Evolutionary conservation across 352 stramenopile genomes (phyloP), one percentile per base, ranked within the genome.

Genomic region (Pythium dissotocum): DNA sequence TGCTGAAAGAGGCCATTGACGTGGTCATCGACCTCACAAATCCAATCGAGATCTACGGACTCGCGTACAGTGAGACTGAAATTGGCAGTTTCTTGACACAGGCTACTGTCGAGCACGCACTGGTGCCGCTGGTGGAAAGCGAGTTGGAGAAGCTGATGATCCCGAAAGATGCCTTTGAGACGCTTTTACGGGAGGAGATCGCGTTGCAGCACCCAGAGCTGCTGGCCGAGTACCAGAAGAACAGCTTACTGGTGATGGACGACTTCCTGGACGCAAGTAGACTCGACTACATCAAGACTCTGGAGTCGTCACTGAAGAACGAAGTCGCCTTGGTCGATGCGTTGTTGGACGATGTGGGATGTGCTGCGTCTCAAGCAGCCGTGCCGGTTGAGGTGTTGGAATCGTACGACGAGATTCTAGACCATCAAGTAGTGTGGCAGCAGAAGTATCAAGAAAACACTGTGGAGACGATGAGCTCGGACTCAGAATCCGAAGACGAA

Each of bases 1-100:
- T 71, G 6, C 48, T 77, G 16, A 77, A 77, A 21, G 53, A 71
- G n/a, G 63, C 66, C 12, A 67, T 68, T 18, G 67, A 77, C 63
- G 60, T 62, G 10, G 60, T 73, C 13, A 65, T 74, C n/a, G 67
- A 77, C 35, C 52, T 77, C 2, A 26, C 71, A 10, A 74, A 74
- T 33, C 71, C 71, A 10, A 33, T 77, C 8, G 62, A 71, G 21
- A 61, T 77, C 24, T 69, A 67, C 21, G 21, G 60, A 6, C 60
- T 65, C n/a, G 55, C 67, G 6, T 74, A 68, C 40, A 35, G 36
- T 1, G 9, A 71, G 36, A 24, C 4, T 0, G 62, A 70, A 26
- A 54, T 74, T 3, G 66, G 58, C 6, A 14, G 13, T 16, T 70
- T 70, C 6, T 18, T 70, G 6, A 32, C 63, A 70, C 18, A 1